A percentile compares a stretch with the other conserved stretches of the same genome.
Evolutionary conservation across 2,329 filamentous ascomycete genomes (phyloP).

Genomic region (Cladosporium halotolerans): DNA sequence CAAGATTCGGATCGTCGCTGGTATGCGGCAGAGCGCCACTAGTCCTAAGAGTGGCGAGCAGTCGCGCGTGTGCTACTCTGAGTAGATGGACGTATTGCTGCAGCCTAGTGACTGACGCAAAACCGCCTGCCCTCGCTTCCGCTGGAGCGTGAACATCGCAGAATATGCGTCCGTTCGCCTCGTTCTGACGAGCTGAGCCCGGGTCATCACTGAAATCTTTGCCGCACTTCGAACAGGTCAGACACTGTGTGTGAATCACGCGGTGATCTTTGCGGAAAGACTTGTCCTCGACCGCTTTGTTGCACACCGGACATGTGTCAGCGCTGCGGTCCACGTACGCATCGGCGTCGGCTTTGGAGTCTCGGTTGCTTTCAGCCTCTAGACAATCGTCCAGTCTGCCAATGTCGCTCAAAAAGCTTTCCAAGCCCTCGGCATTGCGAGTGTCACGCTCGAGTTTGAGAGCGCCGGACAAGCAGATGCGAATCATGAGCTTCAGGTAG

Average conservation of each 20-base stretch:
- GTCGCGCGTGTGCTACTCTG: conserved; percentile 79
- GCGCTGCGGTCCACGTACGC: conserved; percentile 41
- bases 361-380: conserved; percentile 56
- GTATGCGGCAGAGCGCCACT: conserved; percentile 74
- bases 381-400: conserved; percentile 74
- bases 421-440: conserved; percentile 65
- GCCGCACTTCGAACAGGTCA: conserved; percentile 63
- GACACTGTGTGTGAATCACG: conserved; percentile 78
- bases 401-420: conserved; percentile 77
- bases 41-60: conserved; percentile 78
- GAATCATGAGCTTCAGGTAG: conserved; percentile 93
- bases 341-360: conserved; percentile 37
- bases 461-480: conserved; percentile 91
- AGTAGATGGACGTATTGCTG: conserved; percentile 93
- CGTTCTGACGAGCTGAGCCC: conserved; percentile 64
- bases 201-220: conserved; percentile 64
- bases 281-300: conserved; percentile 88
- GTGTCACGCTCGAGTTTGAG: conserved; percentile 85
- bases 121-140: conserved; percentile 53
- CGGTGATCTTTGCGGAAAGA: conserved; percentile 69
- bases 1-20: conserved; percentile 61
- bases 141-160: conserved; percentile 50
- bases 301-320: conserved; percentile 77
- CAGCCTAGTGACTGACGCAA: conserved; percentile 74
- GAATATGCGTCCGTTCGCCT: conserved; percentile 60